These are phyloP conservation scores for Penicillium brevicompactum DNA, from an alignment of 2,329 filamentous ascomycete species.

Conservation along the genomic window DNA sequence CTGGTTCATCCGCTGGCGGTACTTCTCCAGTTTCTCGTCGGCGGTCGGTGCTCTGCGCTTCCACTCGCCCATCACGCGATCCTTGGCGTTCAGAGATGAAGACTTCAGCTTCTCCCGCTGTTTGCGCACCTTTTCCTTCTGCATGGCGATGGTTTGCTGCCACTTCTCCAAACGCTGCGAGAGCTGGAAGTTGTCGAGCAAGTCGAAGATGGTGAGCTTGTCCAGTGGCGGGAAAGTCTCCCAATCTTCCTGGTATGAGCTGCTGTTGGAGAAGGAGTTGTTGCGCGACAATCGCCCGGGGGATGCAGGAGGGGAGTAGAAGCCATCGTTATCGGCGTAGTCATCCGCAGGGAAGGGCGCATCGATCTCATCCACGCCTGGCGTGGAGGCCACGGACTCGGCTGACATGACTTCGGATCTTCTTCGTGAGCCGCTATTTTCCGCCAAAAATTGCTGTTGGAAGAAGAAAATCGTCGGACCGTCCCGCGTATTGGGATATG, in stretches of 20 bases:
- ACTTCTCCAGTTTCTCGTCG: constrained; percentile 90
- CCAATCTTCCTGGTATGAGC: constrained; percentile 85
- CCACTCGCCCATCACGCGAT: constrained; percentile 92
- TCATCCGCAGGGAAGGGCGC: constrained; percentile 31
- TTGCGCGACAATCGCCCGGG: constrained; percentile 66
- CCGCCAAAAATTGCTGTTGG: constrained; percentile 40
- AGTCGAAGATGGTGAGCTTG: constrained; percentile 85
- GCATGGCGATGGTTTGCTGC: constrained; percentile 76
- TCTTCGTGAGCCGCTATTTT: constrained; percentile 25
- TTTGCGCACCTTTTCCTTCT: constrained; percentile 81
- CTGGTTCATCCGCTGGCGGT: constrained; percentile 80
- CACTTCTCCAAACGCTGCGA: constrained; percentile 89
- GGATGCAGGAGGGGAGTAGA: constrained; percentile 31
- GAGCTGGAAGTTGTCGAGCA: constrained; percentile 89
- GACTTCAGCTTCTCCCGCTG: constrained; percentile 80
- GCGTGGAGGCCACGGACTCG: constrained; percentile 29
- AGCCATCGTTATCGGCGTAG: constrained; percentile 29
- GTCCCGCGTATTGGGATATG: constrained; percentile 36
- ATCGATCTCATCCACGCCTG: constrained; percentile 28
- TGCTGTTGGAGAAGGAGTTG: constrained; percentile 79
- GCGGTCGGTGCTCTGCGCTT: constrained; percentile 80
- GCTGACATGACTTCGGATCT: constrained; percentile 26
- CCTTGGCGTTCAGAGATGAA: constrained; percentile 75
- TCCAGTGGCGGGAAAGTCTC: constrained; percentile 86
- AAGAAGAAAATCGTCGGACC: constrained; percentile 41